These are phyloP conservation scores for Lunularia cruciata DNA, from an alignment of 225 moss, liverwort and hornwort species.

Conservation along the genomic window DNA sequence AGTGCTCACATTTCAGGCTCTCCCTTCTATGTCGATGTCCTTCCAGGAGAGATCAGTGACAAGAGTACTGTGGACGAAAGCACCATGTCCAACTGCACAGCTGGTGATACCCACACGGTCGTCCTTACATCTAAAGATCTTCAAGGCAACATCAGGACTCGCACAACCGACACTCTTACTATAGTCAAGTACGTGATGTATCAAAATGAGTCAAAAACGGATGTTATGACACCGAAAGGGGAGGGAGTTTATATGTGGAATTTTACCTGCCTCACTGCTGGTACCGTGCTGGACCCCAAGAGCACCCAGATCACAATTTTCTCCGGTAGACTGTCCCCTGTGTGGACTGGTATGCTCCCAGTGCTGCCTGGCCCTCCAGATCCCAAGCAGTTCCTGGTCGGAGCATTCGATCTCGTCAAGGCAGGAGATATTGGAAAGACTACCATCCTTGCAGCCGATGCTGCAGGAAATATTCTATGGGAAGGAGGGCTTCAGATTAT, in stretches of 20 bases:
- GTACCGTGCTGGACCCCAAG: neutral
- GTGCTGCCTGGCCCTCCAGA: conserved; percentile 40
- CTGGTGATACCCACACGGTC: conserved; percentile 39
- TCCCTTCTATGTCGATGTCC: conserved; percentile 41
- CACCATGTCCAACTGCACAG: conserved; percentile 39
- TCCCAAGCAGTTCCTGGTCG: conserved; percentile 40
- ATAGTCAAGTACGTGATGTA: conserved; percentile 43
- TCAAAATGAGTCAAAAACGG: conserved; percentile 30
- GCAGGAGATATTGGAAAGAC: conserved; percentile 48
- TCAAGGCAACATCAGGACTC: conserved; percentile 41
- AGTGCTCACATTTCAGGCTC: conserved; percentile 38
- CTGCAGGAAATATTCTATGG: conserved; percentile 46
- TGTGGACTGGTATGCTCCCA: conserved; percentile 19
- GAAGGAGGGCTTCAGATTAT: conserved; percentile 37
- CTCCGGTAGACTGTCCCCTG: neutral
- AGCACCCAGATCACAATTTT: conserved; percentile 11
- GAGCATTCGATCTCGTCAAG: conserved; percentile 17
- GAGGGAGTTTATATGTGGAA: conserved; percentile 46
- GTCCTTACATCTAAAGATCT: conserved; percentile 44
- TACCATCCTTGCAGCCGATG: conserved; percentile 33
- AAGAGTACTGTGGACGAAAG: conserved; percentile 41
- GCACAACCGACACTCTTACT: conserved; percentile 38
- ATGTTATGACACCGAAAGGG: conserved; percentile 43
- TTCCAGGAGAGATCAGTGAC: conserved; percentile 36
- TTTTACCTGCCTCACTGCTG: conserved; percentile 36